These are phyloP conservation scores for Abelmoschus esculentus DNA, from an alignment of 345 rosid species.

Conservation along the genomic window DNA sequence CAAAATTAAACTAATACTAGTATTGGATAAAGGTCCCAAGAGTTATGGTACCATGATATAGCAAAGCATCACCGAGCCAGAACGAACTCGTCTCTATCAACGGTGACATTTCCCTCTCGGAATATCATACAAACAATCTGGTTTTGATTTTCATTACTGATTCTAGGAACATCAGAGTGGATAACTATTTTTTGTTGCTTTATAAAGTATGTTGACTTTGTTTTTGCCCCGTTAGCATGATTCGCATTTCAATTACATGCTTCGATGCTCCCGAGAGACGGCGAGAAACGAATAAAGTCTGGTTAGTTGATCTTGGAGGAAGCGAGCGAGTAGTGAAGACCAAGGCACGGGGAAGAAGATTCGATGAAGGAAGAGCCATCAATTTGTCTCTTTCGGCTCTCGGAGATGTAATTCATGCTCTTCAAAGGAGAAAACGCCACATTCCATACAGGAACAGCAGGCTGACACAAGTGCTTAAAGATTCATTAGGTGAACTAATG, in stretches of 20 bases:
- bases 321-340: constrained; percentile 85
- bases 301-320: constrained; percentile 83
- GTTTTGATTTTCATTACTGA: too few relatives aligned
- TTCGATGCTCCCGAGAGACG: constrained; percentile 51
- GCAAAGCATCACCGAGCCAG: too few relatives aligned
- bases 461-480: constrained; percentile 78
- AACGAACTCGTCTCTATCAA: too few relatives aligned
- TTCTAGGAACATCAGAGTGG: too few relatives aligned
- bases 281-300: constrained; percentile 55
- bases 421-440: constrained; percentile 58
- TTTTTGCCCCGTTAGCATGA: constrained; percentile 45
- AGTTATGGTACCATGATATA: too few relatives aligned
- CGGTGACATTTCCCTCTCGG: too few relatives aligned
- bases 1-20: neutral
- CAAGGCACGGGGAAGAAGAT: constrained; percentile 68
- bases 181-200: neutral
- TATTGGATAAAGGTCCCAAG: too few relatives aligned
- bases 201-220: neutral
- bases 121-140: too few relatives aligned
- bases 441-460: constrained; percentile 88
- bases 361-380: constrained; percentile 89
- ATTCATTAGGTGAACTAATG: constrained; percentile 55
- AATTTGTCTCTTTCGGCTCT: constrained; percentile 78
- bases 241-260: constrained; percentile 52
- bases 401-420: constrained; percentile 69